Evolutionary conservation across 306 rosid species (phyloP), one percentile per base, ranked within the genome.

Genomic region (Pterocarpus macrocarpus): DNA sequence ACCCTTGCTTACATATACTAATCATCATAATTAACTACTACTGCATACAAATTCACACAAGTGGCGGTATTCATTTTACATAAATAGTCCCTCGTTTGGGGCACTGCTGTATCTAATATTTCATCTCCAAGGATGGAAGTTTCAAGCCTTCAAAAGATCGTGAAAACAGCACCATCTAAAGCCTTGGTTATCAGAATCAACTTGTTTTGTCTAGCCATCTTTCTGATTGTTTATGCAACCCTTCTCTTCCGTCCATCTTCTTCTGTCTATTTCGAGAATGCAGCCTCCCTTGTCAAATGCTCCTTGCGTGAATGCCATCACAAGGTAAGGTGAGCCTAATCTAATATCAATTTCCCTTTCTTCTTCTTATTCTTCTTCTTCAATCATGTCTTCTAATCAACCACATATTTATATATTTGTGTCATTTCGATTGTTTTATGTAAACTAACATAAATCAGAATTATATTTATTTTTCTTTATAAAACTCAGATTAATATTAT

Each of bases 281-380:
- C 97, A 5, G 92, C 90, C 4, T 88, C 94, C 6, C 80, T 89
- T 41, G 91, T 91, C n/a, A 73, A 89, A 72, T 95, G 97, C 86
- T 93, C 99, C 32, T 70, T 95, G 82, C 85, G 81, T 0, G 94
- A 89, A 79, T 93, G 98, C 82, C 92, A 82, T 88, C 96, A 87
- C 87, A 93, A 95, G 94, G 99, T 92, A 89, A 95, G 98, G 97
- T 95, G 97, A 93, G 98, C 92, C 78, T 76, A 47, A 71, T 83
- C 66, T 45, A 52, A 77, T 80, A 73, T 80, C 64, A 49, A 53
- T 13, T 5, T 57, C 38, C 12, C 47, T 9, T 64, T 38, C 8
- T 39, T 70, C 12, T 32, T 68, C 76, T 22, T 47, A 28, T 34
- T 33, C 12, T 32, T 16, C 7, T 7, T 16, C 16, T 13, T 36